phyloP scores from a whole-genome alignment of 768 basidiomycete genomes.

The Pisolithus microcarpus region DNA sequence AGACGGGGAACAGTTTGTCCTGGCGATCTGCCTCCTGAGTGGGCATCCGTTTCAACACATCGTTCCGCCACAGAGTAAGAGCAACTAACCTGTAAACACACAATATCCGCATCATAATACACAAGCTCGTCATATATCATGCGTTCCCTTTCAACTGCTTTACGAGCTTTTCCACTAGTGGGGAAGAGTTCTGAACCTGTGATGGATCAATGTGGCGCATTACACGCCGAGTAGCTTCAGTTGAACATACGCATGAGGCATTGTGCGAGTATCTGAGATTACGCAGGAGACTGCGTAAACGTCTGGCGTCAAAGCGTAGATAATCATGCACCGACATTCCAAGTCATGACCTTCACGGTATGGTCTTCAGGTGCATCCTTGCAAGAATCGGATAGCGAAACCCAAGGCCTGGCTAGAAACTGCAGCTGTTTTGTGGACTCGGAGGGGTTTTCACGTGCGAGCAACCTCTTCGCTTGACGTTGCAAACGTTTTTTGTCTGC shows the following conservation, averaged over 20 bases:
- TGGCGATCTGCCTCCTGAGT: slow-evolving; percentile 81
- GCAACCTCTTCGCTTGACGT: slow-evolving; percentile 41
- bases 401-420: slow-evolving; percentile 30
- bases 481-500: slow-evolving; percentile 36
- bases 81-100: slow-evolving; percentile 73
- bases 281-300: slow-evolving; percentile 1
- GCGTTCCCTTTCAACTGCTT: slow-evolving; percentile 60
- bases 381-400: slow-evolving; percentile 14
- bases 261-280: slow-evolving; percentile 63
- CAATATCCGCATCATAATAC: slow-evolving; percentile 65
- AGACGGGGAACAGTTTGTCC: slow-evolving; percentile 59
- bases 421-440: slow-evolving; percentile 3
- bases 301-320: background rate
- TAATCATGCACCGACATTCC: slow-evolving; percentile 60
- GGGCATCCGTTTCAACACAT: background rate
- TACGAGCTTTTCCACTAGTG: slow-evolving; percentile 70
- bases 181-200: slow-evolving; percentile 78
- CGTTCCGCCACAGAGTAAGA: background rate
- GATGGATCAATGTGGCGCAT: background rate
- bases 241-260: slow-evolving; percentile 63
- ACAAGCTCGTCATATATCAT: slow-evolving; percentile 76
- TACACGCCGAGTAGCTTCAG: background rate
- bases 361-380: background rate
- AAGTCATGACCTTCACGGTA: slow-evolving; percentile 57
- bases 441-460: slow-evolving; percentile 15